phyloP scores from a whole-genome alignment of 345 rosid species.

The Pistacia integerrima region DNA sequence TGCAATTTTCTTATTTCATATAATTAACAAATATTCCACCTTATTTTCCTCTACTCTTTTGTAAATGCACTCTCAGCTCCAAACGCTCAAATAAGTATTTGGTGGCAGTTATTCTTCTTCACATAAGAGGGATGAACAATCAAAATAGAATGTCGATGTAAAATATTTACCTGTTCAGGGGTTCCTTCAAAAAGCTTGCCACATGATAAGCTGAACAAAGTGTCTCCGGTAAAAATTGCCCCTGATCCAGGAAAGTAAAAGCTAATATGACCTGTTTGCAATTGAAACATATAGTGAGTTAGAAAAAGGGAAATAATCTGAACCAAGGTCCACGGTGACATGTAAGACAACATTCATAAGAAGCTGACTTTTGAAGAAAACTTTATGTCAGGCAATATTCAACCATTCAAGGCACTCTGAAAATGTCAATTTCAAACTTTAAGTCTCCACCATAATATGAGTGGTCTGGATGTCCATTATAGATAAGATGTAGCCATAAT shows the following conservation, averaged over 20 bases:
- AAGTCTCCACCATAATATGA: neutral
- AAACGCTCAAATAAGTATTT: neutral
- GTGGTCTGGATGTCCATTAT: neutral
- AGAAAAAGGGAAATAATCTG: conserved; percentile 9
- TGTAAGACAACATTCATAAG: neutral
- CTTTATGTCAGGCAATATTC: neutral
- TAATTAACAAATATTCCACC: neutral
- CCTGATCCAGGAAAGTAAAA: conserved; percentile 92
- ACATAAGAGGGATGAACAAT: neutral
- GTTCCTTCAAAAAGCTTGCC: conserved; percentile 95
- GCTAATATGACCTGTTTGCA: conserved; percentile 83
- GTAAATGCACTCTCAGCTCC: neutral
- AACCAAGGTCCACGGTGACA: neutral
- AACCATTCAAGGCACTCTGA: neutral
- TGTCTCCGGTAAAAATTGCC: conserved; percentile 87
- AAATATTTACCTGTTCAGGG: conserved; percentile 69
- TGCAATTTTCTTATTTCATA: neutral
- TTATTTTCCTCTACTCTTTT: neutral
- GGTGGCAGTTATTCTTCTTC: neutral
- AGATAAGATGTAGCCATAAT: neutral
- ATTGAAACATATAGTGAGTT: conserved; percentile 6
- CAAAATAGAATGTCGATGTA: neutral
- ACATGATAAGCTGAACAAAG: conserved; percentile 93
- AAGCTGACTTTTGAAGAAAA: neutral
- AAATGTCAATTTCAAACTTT: neutral